phyloP scores from a whole-genome alignment of 2,329 filamentous ascomycete species.

The Hymenoscyphus salicellus region DNA sequence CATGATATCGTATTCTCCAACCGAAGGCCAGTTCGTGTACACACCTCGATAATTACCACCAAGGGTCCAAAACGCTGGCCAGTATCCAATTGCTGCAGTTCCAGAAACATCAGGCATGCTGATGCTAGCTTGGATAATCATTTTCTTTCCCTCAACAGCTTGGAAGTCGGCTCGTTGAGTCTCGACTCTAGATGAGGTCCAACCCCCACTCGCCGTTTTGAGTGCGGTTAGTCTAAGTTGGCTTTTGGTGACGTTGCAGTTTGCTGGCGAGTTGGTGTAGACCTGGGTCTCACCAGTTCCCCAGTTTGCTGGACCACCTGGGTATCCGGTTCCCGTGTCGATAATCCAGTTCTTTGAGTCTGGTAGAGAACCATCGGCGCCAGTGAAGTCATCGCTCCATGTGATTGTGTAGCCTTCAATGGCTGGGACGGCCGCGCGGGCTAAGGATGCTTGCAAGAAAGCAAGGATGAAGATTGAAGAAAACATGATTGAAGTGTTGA shows the following conservation, averaged over 20 bases:
- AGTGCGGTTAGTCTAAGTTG: slow-evolving; percentile 41
- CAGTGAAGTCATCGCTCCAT: slow-evolving; percentile 38
- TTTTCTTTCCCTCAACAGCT: slow-evolving; percentile 35
- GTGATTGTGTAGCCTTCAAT: slow-evolving; percentile 17
- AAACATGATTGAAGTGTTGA: not conserved
- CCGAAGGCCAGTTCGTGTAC: slow-evolving; percentile 42
- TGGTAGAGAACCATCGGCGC: slow-evolving; percentile 35
- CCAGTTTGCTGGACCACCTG: slow-evolving; percentile 45
- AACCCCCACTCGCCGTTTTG: slow-evolving; percentile 28
- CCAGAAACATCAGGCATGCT: slow-evolving; percentile 35
- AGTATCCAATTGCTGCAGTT: slow-evolving; percentile 41
- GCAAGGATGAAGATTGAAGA: not conserved
- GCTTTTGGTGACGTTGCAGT: slow-evolving; percentile 42
- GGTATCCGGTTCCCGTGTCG: slow-evolving; percentile 45
- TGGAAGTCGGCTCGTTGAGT: slow-evolving; percentile 39
- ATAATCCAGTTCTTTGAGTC: slow-evolving; percentile 43
- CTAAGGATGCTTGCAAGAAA: not conserved
- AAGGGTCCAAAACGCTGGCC: slow-evolving; percentile 48
- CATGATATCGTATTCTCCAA: slow-evolving; percentile 47
- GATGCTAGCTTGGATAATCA: slow-evolving; percentile 42
- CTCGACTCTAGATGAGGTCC: slow-evolving; percentile 47
- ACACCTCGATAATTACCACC: slow-evolving; percentile 40
- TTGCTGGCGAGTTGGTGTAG: slow-evolving; percentile 42
- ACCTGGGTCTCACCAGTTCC: slow-evolving; percentile 48
- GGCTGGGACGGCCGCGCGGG: not conserved